Evolutionary conservation across 768 basidiomycete genomes (phyloP), one percentile per base, ranked within the genome.

Genomic region (Pulveroboletus sp.): DNA sequence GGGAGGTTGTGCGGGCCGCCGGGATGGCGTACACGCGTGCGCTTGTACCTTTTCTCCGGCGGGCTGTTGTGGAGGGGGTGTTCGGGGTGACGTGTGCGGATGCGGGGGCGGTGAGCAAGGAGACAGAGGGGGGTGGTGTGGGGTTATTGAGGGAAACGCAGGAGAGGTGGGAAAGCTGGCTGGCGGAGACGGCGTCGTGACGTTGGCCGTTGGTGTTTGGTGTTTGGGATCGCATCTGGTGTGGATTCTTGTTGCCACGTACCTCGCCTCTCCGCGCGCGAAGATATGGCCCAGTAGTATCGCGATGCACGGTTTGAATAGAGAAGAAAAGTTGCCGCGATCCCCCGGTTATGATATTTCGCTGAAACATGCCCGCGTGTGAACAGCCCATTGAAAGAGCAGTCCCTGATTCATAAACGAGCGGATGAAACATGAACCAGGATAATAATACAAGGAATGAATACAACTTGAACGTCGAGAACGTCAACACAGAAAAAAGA

Each of bases 51-150:
- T 94, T 87, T 61, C 59, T 88, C 55, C 69, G 77, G 58, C 73
- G 82, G 19, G 91, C 85, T 5, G 61, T 92, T 39, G 75, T 80
- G 19, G 82, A 89, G 59, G 90, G 90, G 3, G 84, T 92, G 21
- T 93, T 87, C 69, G 79, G 82, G 1, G 48, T 52, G 8, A 21
- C 55, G 46, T 66, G 58, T 58, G 53, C 54, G 21, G 43, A 49
- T 17, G 39, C 9, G 14, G 47, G 52, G 8, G 40, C 20, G 7
- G 27, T 7, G 13, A n/a, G n/a, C n/a, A n/a, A n/a, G n/a, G n/a
- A n/a, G n/a, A n/a, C n/a, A n/a, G 43, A 27, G 14, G 41, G 8
- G 11, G 40, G 39, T 24, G 47, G 52, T 2, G 23, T 41, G 1
- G 33, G 38, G 36, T 14, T 11, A 16, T 19, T 69, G 27, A 27